These are phyloP conservation scores for Mortierella sp. DNA, from an alignment of 371 early-diverging fungal species.

Conservation along the genomic window DNA sequence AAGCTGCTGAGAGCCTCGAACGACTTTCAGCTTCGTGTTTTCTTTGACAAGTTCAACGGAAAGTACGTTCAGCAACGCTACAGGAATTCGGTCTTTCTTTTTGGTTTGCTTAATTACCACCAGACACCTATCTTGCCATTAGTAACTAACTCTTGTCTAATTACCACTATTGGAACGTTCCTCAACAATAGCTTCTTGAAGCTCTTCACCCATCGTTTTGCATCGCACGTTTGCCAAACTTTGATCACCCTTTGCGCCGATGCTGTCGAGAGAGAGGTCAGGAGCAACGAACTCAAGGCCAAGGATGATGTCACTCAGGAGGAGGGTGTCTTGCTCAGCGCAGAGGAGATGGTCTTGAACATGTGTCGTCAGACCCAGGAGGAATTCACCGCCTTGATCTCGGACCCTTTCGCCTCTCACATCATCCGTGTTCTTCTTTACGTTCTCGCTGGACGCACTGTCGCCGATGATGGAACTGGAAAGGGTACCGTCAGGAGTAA, in stretches of 20 bases:
- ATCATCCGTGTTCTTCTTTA: constrained; percentile 78
- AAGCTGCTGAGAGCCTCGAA: constrained; percentile 81
- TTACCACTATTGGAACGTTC: not conserved
- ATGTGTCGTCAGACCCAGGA: constrained; percentile 77
- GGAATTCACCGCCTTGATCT: constrained; percentile 76
- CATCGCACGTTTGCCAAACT: constrained; percentile 90
- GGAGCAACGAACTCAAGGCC: constrained; percentile 46
- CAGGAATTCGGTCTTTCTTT: not conserved
- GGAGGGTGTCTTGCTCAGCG: constrained; percentile 73
- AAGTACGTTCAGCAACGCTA: constrained; percentile 58
- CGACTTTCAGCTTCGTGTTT: constrained; percentile 81
- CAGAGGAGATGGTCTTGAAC: constrained; percentile 73
- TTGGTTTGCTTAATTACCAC: not conserved
- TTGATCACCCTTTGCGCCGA: constrained; percentile 79
- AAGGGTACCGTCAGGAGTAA: constrained; percentile 73
- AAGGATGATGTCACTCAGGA: constrained; percentile 52
- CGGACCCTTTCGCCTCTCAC: constrained; percentile 84
- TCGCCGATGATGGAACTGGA: constrained; percentile 65
- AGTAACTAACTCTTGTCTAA: not conserved
- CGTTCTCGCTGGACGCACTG: constrained; percentile 77
- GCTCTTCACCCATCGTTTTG: constrained; percentile 86
- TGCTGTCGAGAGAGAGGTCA: constrained; percentile 81
- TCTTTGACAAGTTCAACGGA: constrained; percentile 77
- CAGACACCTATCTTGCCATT: not conserved
- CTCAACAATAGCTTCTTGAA: constrained; percentile 65